Evolutionary conservation across 495 filamentous ascomycete genomes (phyloP).

Genomic region (Lasiosphaeris hirsuta): DNA sequence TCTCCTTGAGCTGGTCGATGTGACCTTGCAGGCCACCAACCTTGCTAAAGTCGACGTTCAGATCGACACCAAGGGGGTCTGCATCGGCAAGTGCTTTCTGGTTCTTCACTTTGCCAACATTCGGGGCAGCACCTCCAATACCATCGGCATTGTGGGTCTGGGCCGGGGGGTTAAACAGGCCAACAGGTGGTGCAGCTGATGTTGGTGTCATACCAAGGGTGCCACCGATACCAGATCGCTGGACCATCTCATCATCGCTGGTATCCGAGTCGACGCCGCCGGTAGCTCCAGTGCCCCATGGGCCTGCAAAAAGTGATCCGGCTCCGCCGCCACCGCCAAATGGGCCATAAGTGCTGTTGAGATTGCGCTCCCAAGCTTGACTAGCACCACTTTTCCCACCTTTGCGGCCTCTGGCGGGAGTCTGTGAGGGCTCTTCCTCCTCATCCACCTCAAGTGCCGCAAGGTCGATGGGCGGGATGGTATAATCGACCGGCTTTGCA

Average conservation of each 20-base stretch:
- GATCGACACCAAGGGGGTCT: slow-evolving; percentile 88
- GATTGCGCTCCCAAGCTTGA: slow-evolving; percentile 62
- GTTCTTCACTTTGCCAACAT: slow-evolving; percentile 87
- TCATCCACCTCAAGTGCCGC: slow-evolving; percentile 66
- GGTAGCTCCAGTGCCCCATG: slow-evolving; percentile 70
- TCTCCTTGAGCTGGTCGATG: slow-evolving; percentile 95
- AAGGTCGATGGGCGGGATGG: slow-evolving; percentile 70
- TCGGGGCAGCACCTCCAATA: slow-evolving; percentile 71
- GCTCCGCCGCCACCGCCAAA: slow-evolving; percentile 80
- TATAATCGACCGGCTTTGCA: slow-evolving; percentile 43
- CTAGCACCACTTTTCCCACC: slow-evolving; percentile 51
- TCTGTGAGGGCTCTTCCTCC: slow-evolving; percentile 56
- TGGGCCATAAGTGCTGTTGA: slow-evolving; percentile 84
- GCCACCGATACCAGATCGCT: slow-evolving; percentile 57
- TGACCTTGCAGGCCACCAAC: slow-evolving; percentile 89
- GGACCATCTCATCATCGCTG: slow-evolving; percentile 83
- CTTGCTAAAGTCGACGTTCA: slow-evolving; percentile 85
- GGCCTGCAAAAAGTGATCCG: slow-evolving; percentile 68
- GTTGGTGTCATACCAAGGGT: slow-evolving; percentile 74
- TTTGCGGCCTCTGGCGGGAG: slow-evolving; percentile 64
- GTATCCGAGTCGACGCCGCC: slow-evolving; percentile 89
- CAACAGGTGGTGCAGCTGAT: slow-evolving; percentile 52
- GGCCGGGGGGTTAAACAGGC: slow-evolving; percentile 25
- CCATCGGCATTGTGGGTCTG: slow-evolving; percentile 49
- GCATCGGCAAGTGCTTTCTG: slow-evolving; percentile 75